Base-by-base conservation (phyloP, 2,329 filamentous ascomycete genomes). In the Phoma sp. region DNA sequence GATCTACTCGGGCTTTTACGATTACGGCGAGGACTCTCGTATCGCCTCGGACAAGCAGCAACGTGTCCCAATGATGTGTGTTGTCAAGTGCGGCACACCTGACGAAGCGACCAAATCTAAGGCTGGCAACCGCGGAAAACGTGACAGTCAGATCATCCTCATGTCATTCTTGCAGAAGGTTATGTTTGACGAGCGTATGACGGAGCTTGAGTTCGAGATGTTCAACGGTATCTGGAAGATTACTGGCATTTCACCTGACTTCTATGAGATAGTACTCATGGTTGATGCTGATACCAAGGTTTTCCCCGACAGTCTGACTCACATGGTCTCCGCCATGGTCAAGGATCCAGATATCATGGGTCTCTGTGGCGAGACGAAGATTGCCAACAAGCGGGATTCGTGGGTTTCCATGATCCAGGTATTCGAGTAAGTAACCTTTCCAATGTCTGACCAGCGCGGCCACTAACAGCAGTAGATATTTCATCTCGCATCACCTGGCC, bases 151-250 rank as follows among this genome's bases (percentile, higher is more conserved):
- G 76, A 97, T 99, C 70, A 95, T 99, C 66, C 83, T 99, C 63
- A 99, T 99, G 95, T 97, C 93, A 4, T 99, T 99, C 83, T 80
- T 99, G 65, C 95, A 99, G 74, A 99, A 99, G 80, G 95, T 99
- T 71, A 99, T 99, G 95, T 99, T 99, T 69, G 95, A 99, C 74
- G 96, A 99, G 78, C 90, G 95, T 58, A 99, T 99, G 95, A 99
- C 96, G 14, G 93, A 99, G 76, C 88, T 99, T 47, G 95, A 99
- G 75, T 99, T 92, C 71, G 95, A 99, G 73, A 98, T 99, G 90
- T 99, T 99, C 82, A 99, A 98, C 73, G 95, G 95, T 48, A 83
- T 99, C 60, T 99, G 93, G 93, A 96, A 96, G 76, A 91, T 99
- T 39, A 99, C 95, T 14, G 96, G 96, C 65, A 98, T 99, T 60